Percentiles rank a stretch among this genome's conserved stretches.
phyloP scores from a whole-genome alignment of 2,329 filamentous ascomycete genomes.

The Claviceps sp. region DNA sequence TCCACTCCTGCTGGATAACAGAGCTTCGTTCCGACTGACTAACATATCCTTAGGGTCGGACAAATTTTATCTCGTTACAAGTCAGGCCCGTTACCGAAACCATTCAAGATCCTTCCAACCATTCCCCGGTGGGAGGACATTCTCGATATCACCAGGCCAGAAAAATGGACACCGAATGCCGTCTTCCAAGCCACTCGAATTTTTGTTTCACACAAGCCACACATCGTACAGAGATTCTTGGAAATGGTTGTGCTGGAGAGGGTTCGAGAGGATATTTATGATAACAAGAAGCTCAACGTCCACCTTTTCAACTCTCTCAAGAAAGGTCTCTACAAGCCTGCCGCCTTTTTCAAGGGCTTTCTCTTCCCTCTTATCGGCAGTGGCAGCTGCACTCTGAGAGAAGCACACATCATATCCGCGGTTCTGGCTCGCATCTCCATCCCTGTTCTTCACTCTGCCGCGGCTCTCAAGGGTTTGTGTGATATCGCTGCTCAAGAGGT shows the following conservation, averaged over 20 bases:
- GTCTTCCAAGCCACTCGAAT: constrained; percentile 83
- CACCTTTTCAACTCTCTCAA: constrained; percentile 90
- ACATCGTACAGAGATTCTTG: constrained; percentile 71
- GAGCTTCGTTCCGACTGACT: constrained; percentile 2
- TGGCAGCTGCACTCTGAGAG: constrained; percentile 80
- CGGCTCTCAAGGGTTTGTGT: constrained; percentile 80
- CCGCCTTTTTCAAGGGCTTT: constrained; percentile 93
- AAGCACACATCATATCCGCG: constrained; percentile 82
- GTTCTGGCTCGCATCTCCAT: constrained; percentile 77
- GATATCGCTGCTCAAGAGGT: constrained; percentile 91
- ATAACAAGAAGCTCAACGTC: constrained; percentile 89
- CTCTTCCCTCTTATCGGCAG: constrained; percentile 78
- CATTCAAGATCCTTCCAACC: constrained; percentile 91
- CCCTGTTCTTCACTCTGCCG: constrained; percentile 82
- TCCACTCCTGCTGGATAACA: no score
- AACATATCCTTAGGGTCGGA: constrained; percentile 47
- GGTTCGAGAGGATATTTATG: constrained; percentile 87
- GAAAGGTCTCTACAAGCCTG: constrained; percentile 84
- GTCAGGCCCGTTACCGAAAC: constrained; percentile 91
- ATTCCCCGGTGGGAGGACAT: constrained; percentile 86
- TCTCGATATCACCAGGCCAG: constrained; percentile 69
- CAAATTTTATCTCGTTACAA: constrained; percentile 85
- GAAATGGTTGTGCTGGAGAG: constrained; percentile 76
- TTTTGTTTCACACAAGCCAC: constrained; percentile 75
- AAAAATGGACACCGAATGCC: constrained; percentile 59